These are phyloP conservation scores for Rhodotorula mucilaginosa DNA, from an alignment of 1,284 basidiomycete species.

Conservation along the genomic window DNA sequence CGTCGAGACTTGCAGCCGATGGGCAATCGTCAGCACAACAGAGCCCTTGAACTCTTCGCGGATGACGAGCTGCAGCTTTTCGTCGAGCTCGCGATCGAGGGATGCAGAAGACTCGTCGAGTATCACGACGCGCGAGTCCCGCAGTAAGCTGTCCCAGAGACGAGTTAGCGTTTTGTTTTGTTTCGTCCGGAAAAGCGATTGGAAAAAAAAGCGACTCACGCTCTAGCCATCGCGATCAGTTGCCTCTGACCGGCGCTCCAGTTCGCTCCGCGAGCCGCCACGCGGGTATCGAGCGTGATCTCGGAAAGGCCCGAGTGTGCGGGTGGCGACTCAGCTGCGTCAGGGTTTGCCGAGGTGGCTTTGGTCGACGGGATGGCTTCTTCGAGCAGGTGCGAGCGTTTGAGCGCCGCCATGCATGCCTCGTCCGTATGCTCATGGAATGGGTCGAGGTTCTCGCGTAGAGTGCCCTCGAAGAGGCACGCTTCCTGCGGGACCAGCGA, in stretches of 20 bases:
- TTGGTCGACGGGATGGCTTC: not conserved
- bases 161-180: not conserved
- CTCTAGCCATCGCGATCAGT: constrained; percentile 48
- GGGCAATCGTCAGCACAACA: constrained; percentile 37
- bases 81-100: constrained; percentile 31
- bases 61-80: constrained; percentile 30
- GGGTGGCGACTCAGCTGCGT: too few species aligned
- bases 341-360: too few species aligned
- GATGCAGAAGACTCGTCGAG: constrained; percentile 31
- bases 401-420: constrained; percentile 15
- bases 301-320: not conserved
- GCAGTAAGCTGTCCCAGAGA: constrained; percentile 41
- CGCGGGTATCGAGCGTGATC: constrained; percentile 42
- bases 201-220: constrained; percentile 15
- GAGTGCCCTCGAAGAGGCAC: constrained; percentile 76
- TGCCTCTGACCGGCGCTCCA: constrained; percentile 49
- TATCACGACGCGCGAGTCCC: constrained; percentile 29
- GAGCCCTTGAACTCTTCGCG: constrained; percentile 31
- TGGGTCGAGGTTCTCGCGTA: constrained; percentile 81
- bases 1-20: constrained; percentile 25
- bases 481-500: constrained; percentile 56
- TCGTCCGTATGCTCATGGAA: constrained; percentile 64
- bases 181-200: too few species aligned
- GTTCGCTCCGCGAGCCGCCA: constrained; percentile 49
- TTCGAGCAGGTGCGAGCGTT: constrained; percentile 55